A percentile compares a stretch with the other conserved stretches of the same genome.
These are phyloP conservation scores for Claviceps sp. DNA, from an alignment of 2,329 filamentous ascomycete species.

Conservation along the genomic window DNA sequence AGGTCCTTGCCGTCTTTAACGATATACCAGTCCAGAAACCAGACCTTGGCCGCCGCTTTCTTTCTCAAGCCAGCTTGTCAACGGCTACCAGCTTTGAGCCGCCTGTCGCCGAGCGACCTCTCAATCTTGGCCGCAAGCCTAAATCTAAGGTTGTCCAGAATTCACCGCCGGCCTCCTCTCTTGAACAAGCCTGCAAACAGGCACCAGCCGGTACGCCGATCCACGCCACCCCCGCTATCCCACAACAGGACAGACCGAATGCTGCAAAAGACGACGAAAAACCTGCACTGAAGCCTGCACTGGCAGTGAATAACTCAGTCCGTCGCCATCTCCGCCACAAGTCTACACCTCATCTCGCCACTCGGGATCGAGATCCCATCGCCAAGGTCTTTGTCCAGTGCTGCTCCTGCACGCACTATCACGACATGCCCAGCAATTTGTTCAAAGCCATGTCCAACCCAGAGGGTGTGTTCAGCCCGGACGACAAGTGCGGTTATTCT, in stretches of 20 bases:
- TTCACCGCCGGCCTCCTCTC: constrained; percentile 8
- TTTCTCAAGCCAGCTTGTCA: constrained; percentile 8
- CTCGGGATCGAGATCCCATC: constrained; percentile 25
- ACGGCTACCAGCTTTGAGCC: constrained; percentile 18
- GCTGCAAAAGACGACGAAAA: neutral
- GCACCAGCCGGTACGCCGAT: constrained; percentile 6
- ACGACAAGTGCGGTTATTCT: constrained; percentile 36
- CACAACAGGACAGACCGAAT: constrained; percentile 1
- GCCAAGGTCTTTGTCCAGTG: constrained; percentile 54
- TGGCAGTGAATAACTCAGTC: neutral
- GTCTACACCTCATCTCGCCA: constrained; percentile 4
- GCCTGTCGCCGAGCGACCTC: constrained; percentile 25
- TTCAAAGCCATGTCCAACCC: constrained; percentile 53
- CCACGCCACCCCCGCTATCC: constrained; percentile 8
- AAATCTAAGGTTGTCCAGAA: constrained; percentile 1
- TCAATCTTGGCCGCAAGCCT: constrained; percentile 14
- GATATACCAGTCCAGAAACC: constrained; percentile 10
- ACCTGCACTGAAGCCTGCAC: neutral
- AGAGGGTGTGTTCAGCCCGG: constrained; percentile 35
- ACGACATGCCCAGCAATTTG: constrained; percentile 50
- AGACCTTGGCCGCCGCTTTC: constrained; percentile 3
- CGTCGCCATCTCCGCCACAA: constrained; percentile 5
- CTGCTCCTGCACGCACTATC: constrained; percentile 50
- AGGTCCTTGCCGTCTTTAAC: constrained; percentile 8
- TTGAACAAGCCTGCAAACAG: constrained; percentile 11